A percentile compares a stretch with the other conserved stretches of the same genome.
These are phyloP conservation scores for Gaeumannomyces tritici DNA, from an alignment of 2,329 filamentous ascomycete species.

Conservation along the genomic window DNA sequence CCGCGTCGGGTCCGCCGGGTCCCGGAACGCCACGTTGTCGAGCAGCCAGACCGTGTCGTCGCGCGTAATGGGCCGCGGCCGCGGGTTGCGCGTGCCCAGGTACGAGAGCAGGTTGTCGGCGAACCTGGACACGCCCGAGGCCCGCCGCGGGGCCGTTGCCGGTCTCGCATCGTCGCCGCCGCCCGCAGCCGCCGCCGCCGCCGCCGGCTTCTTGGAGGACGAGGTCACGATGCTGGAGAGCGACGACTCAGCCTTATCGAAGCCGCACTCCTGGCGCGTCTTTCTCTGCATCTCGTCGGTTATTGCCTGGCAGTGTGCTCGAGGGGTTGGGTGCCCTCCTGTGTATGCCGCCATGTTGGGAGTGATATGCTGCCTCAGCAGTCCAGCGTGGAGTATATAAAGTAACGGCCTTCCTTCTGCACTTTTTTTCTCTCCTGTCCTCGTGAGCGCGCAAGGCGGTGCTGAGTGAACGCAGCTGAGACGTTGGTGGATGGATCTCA, in stretches of 20 bases:
- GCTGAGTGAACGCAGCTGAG: neutral
- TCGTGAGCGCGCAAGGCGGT: neutral
- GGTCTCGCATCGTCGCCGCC: neutral
- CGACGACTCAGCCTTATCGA: conserved; percentile 38
- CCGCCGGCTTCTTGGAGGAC: conserved; percentile 14
- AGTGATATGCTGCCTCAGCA: neutral
- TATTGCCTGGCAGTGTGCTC: conserved; percentile 1
- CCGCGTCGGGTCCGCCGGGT: conserved; percentile 20
- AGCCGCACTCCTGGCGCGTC: conserved; percentile 37
- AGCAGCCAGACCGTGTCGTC: conserved; percentile 77
- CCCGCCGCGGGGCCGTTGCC: neutral
- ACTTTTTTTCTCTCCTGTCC: neutral
- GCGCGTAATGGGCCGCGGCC: conserved; percentile 48
- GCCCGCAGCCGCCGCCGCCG: too few species aligned
- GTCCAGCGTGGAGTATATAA: neutral
- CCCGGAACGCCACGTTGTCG: conserved; percentile 76
- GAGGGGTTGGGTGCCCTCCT: neutral
- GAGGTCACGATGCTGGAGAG: conserved; percentile 24
- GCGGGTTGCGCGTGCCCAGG: conserved; percentile 44
- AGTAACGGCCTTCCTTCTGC: neutral
- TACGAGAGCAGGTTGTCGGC: conserved; percentile 33
- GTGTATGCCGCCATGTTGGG: neutral
- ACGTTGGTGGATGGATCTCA: neutral
- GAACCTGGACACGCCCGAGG: conserved; percentile 16
- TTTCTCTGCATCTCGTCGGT: conserved; percentile 35